These are phyloP conservation scores for Colletotrichum echinochloae DNA, from an alignment of 2,329 filamentous ascomycete species.

Conservation along the genomic window DNA sequence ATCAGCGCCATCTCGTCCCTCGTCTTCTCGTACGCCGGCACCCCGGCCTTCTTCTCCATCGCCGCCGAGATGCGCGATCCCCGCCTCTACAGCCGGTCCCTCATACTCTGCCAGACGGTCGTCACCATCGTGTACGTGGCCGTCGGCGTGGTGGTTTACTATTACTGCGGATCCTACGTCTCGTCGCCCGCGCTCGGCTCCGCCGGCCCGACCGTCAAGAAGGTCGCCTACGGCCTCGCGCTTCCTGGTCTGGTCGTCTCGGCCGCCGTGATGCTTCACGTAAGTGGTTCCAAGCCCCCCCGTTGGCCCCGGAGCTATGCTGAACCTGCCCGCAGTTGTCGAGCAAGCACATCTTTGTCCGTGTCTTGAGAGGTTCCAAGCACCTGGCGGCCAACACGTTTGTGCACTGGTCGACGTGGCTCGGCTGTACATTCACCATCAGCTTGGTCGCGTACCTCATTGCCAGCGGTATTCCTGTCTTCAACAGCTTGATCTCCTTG, in stretches of 20 bases:
- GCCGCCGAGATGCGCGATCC: constrained; percentile 51
- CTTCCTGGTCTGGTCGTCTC: constrained; percentile 48
- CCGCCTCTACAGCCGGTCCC: constrained; percentile 45
- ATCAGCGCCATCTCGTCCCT: constrained; percentile 48
- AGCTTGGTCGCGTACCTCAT: constrained; percentile 44
- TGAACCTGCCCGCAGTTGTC: constrained; percentile 25
- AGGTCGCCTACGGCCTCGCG: constrained; percentile 55
- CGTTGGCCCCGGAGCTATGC: not conserved
- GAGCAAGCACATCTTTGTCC: constrained; percentile 48
- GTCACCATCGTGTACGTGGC: constrained; percentile 50
- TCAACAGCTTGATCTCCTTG: constrained; percentile 45
- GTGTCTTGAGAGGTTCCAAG: constrained; percentile 46
- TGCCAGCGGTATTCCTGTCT: constrained; percentile 45
- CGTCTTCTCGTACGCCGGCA: constrained; percentile 54
- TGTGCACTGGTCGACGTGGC: constrained; percentile 48
- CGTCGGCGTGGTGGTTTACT: constrained; percentile 56
- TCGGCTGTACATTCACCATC: constrained; percentile 43
- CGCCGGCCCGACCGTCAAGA: constrained; percentile 56
- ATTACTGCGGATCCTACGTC: constrained; percentile 58
- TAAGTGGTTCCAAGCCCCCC: constrained; percentile 32
- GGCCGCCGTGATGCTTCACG: constrained; percentile 45
- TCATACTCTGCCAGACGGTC: constrained; percentile 45
- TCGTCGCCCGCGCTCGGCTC: constrained; percentile 60
- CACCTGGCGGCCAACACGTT: constrained; percentile 46
- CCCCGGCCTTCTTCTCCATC: constrained; percentile 50